These are phyloP conservation scores for Euphorbia celastroides DNA, from an alignment of 441 rosid genomes.

Conservation along the genomic window DNA sequence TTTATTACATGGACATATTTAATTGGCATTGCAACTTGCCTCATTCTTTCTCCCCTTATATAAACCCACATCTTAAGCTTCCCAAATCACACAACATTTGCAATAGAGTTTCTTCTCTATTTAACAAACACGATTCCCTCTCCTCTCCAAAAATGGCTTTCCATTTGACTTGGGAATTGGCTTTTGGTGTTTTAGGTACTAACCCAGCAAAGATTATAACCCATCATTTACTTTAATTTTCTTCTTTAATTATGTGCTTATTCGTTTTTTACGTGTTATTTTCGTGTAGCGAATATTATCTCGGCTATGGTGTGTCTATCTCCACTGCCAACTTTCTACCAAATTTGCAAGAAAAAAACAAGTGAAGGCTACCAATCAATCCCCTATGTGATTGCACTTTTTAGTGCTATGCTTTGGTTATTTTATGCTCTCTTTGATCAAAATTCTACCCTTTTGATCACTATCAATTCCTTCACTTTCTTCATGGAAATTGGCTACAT, in stretches of 20 bases:
- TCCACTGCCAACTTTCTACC: slow-evolving; percentile 72
- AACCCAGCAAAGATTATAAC: not conserved
- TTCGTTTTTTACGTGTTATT: not conserved
- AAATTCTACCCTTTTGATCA: slow-evolving; percentile 49
- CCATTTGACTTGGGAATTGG: slow-evolving; percentile 37
- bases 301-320: slow-evolving; percentile 62
- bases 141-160: slow-evolving; percentile 37
- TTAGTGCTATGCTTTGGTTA: slow-evolving; percentile 87
- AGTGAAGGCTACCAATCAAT: slow-evolving; percentile 68
- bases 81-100: slow-evolving; percentile 7
- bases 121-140: slow-evolving; percentile 4
- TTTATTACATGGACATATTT: not conserved
- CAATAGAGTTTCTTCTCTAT: not conserved
- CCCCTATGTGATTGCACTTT: slow-evolving; percentile 65
- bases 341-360: slow-evolving; percentile 63
- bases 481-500: slow-evolving; percentile 50
- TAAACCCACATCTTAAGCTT: slow-evolving; percentile 25
- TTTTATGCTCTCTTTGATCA: slow-evolving; percentile 56
- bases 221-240: not conserved
- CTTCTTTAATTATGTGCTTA: not conserved
- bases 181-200: slow-evolving; percentile 70
- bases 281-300: slow-evolving; percentile 44
- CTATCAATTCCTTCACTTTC: slow-evolving; percentile 52
- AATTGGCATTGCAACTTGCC: slow-evolving; percentile 25
- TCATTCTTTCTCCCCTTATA: slow-evolving; percentile 31